Evolutionary conservation across 805 yeast genomes (phyloP).

Genomic region (Hanseniaspora clermontiae): DNA sequence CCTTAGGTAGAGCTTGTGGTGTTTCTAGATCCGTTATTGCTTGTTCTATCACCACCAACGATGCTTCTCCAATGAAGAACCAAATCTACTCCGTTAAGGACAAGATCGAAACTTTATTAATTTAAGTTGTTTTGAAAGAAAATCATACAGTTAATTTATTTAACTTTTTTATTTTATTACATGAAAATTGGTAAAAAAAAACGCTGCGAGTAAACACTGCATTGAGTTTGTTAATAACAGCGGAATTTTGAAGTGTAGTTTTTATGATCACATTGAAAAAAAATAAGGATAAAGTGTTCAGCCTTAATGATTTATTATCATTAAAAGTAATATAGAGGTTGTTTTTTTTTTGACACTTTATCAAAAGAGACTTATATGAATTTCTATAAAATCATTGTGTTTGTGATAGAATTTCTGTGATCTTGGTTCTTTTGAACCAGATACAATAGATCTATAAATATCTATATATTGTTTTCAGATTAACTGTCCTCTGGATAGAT

Average conservation of each 20-base stretch:
- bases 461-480: too few species aligned
- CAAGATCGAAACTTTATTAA: conserved; percentile 94
- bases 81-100: conserved; percentile 97
- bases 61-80: conserved; percentile 92
- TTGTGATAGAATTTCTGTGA: too few species aligned
- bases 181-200: background rate
- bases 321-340: background rate
- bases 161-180: background rate
- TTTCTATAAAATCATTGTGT: too few species aligned
- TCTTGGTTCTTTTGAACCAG: too few species aligned
- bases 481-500: background rate
- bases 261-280: background rate
- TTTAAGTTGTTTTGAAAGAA: conserved; percentile 34
- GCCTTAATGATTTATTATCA: background rate
- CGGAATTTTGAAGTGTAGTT: background rate
- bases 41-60: conserved; percentile 95
- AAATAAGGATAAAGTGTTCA: background rate
- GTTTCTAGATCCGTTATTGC: conserved; percentile 99
- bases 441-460: background rate
- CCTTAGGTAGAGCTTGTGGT: conserved; percentile 99
- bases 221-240: background rate
- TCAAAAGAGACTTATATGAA: background rate
- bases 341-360: background rate
- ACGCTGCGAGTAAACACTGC: background rate
- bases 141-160: background rate